These are phyloP conservation scores for Inga leiocalycina DNA, from an alignment of 306 rosid species.

Conservation along the genomic window DNA sequence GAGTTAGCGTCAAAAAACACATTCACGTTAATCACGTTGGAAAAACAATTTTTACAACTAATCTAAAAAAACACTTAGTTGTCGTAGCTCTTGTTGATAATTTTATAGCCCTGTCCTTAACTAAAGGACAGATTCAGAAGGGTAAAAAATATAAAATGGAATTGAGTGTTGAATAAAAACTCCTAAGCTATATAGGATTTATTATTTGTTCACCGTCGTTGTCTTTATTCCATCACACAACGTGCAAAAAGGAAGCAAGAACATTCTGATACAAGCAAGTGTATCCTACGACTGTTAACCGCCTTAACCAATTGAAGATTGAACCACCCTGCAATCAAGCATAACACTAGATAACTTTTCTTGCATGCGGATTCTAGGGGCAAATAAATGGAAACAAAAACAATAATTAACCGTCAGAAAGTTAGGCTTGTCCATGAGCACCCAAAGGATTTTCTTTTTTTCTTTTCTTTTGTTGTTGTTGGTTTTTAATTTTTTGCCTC, in stretches of 20 bases:
- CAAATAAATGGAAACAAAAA: not conserved
- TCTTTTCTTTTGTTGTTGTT: not conserved
- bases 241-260: slow-evolving; percentile 24
- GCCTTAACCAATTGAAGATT: slow-evolving; percentile 14
- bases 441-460: not conserved
- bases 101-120: no score
- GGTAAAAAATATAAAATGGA: not conserved
- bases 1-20: no score
- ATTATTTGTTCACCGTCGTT: slow-evolving; percentile 11
- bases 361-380: not conserved
- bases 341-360: not conserved
- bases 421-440: not conserved
- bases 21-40: no score
- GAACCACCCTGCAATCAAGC: slow-evolving; percentile 47
- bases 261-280: slow-evolving; percentile 42
- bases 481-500: not conserved
- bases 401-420: not conserved
- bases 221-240: slow-evolving; percentile 46
- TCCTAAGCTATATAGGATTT: not conserved
- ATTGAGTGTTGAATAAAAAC: not conserved
- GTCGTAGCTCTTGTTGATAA: slow-evolving; percentile 49
- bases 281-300: slow-evolving; percentile 18
- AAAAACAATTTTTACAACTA: no score
- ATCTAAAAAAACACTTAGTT: slow-evolving; percentile 17
- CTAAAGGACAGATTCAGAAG: not conserved